Conservation (phyloP, 805 yeast species). For the Metschnikowia noctiluminum region DNA sequence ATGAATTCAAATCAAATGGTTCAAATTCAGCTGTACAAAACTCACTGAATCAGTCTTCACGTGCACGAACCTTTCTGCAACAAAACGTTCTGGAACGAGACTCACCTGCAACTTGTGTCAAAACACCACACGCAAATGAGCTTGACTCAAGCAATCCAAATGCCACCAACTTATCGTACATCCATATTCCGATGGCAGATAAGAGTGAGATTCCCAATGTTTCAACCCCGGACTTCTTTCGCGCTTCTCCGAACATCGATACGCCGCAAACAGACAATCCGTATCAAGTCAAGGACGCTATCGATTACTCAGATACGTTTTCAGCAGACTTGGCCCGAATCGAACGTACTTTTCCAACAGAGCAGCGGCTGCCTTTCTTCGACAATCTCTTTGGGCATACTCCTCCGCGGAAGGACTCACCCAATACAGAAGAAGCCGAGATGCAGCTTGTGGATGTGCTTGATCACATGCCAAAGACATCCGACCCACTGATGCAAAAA, state of each 20-base stretch:
- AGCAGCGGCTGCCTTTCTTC: slow-evolving; percentile 6
- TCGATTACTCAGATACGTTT: slow-evolving; percentile 5
- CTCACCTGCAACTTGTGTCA: no score
- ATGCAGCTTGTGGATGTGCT: neutral
- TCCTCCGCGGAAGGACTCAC: neutral
- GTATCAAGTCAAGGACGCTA: neutral
- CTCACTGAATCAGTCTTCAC: no score
- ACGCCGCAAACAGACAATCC: slow-evolving; percentile 1
- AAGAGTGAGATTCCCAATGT: neutral
- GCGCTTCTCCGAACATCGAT: neutral
- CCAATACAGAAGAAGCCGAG: neutral
- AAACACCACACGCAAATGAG: no score
- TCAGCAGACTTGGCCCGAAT: slow-evolving; percentile 13
- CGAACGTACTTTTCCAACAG: slow-evolving; percentile 9
- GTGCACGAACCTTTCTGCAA: no score
- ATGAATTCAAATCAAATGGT: no score
- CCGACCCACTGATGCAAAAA: neutral
- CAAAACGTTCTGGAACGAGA: no score
- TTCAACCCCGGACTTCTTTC: slow-evolving; percentile 2
- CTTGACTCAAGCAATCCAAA: no score
- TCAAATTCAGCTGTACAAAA: no score
- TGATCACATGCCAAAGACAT: neutral
- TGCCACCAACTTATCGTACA: no score
- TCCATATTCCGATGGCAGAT: neutral
- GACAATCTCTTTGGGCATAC: neutral